Conservation (phyloP, 2,329 filamentous ascomycete genomes). For the Fusarium sp. region DNA sequence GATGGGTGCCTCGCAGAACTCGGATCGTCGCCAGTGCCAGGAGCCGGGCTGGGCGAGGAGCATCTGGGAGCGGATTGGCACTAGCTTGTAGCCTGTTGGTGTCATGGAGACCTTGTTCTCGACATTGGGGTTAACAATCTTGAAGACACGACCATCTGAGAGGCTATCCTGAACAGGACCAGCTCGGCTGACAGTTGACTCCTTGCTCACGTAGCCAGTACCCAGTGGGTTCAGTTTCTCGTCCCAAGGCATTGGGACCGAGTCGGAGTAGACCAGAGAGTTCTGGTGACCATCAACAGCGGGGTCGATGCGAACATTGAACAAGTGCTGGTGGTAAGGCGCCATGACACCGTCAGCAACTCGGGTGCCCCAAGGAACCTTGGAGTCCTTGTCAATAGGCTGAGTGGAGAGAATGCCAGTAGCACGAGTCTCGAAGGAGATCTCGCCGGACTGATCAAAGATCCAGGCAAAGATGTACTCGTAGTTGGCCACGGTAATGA, state of each 20-base stretch:
- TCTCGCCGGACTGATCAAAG: slow-evolving; percentile 67
- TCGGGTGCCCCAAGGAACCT: slow-evolving; percentile 66
- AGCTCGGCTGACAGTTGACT: neutral
- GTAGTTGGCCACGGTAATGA: slow-evolving; percentile 72
- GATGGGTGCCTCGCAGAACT: slow-evolving; percentile 60
- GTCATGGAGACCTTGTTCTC: slow-evolving; percentile 1
- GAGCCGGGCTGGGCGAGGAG: slow-evolving; percentile 61
- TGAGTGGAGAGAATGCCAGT: slow-evolving; percentile 72
- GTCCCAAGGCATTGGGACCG: slow-evolving; percentile 12
- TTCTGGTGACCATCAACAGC: slow-evolving; percentile 71
- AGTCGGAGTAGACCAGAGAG: slow-evolving; percentile 18
- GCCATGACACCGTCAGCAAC: slow-evolving; percentile 73
- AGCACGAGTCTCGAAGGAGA: slow-evolving; percentile 70
- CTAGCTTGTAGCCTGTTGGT: slow-evolving; percentile 64
- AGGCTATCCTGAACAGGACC: neutral
- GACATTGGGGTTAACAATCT: slow-evolving; percentile 3
- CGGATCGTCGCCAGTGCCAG: slow-evolving; percentile 57
- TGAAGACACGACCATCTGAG: neutral
- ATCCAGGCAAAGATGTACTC: slow-evolving; percentile 56
- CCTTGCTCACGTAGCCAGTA: slow-evolving; percentile 58
- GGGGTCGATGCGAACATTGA: slow-evolving; percentile 73
- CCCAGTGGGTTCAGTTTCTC: slow-evolving; percentile 49
- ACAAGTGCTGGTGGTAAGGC: slow-evolving; percentile 77
- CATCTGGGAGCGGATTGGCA: slow-evolving; percentile 63
- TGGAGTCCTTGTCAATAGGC: slow-evolving; percentile 66